Conservation (phyloP, 768 basidiomycete species). For the Suillus decipiens region DNA sequence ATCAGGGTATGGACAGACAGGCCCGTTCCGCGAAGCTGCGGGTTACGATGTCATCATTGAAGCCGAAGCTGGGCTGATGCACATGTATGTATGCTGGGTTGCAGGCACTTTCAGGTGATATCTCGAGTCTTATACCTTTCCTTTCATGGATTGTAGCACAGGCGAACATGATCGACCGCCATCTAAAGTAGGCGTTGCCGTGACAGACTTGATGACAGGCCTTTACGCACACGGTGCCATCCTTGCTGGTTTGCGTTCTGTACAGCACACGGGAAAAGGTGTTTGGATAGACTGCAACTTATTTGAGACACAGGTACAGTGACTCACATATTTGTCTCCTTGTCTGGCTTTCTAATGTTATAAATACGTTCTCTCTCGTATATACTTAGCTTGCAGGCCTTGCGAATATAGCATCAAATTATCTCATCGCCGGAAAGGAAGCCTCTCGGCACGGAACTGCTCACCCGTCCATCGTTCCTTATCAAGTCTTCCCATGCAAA, state of each 20-base stretch:
- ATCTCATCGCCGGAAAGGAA: conserved; percentile 83
- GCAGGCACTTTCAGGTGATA: conserved; percentile 15
- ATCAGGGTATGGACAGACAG: conserved; percentile 82
- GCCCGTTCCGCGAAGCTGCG: conserved; percentile 79
- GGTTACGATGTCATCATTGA: conserved; percentile 90
- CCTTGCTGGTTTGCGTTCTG: conserved; percentile 84
- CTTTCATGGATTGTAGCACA: conserved; percentile 52
- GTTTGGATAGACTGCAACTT: conserved; percentile 92
- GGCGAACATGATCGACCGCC: conserved; percentile 87
- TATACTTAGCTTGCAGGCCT: conserved; percentile 78
- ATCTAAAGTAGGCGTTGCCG: conserved; percentile 94
- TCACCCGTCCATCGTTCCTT: conserved; percentile 92
- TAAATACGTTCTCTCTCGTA: not conserved
- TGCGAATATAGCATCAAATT: conserved; percentile 92
- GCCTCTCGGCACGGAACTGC: conserved; percentile 88
- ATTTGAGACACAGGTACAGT: conserved; percentile 82
- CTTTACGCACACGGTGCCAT: conserved; percentile 92
- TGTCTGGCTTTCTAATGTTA: not conserved
- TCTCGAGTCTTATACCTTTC: conserved; percentile 15
- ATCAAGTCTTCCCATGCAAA: conserved; percentile 86
- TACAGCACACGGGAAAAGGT: conserved; percentile 82
- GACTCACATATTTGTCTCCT: conserved; percentile 2
- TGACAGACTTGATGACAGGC: conserved; percentile 86
- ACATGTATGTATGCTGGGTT: conserved; percentile 60
- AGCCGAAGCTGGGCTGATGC: conserved; percentile 93